A percentile compares a stretch with the other conserved stretches of the same genome.
These are phyloP conservation scores for Kodamaea hsintzibuensis DNA, from an alignment of 805 yeast genomes.

Conservation along the genomic window DNA sequence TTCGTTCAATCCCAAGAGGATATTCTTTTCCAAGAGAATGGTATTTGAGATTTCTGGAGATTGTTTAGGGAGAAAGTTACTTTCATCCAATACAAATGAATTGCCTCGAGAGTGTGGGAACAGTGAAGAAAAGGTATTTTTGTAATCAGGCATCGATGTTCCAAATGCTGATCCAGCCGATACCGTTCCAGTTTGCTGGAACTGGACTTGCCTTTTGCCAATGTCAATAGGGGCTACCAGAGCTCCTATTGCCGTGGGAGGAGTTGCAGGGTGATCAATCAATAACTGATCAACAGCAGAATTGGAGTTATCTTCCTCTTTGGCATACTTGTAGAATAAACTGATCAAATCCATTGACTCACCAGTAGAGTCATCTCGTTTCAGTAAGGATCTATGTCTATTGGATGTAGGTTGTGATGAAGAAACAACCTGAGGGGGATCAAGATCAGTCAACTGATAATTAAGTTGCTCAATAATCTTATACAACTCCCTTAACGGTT, in stretches of 20 bases:
- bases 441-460: slow-evolving; percentile 7
- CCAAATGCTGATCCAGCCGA: not conserved
- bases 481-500: slow-evolving; percentile 37
- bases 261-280: not conserved
- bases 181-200: not conserved
- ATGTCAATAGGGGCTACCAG: slow-evolving; percentile 9
- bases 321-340: slow-evolving; percentile 42
- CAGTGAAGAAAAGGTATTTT: slow-evolving; percentile 1
- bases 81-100: not conserved
- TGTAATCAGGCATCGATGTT: not conserved
- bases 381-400: slow-evolving; percentile 2
- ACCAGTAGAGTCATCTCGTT: not conserved
- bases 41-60: slow-evolving; percentile 15
- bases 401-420: not conserved
- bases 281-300: not conserved
- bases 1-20: slow-evolving; percentile 25
- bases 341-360: slow-evolving; percentile 32
- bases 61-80: slow-evolving; percentile 7
- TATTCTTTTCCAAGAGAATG: slow-evolving; percentile 18
- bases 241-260: not conserved
- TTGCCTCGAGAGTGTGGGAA: not conserved
- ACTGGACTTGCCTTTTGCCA: slow-evolving; percentile 5
- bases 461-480: slow-evolving; percentile 23
- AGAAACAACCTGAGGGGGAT: not conserved
- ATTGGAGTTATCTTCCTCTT: slow-evolving; percentile 27